Evolutionary conservation across 306 rosid species (phyloP).

Genomic region (Lagenaria siceraria): DNA sequence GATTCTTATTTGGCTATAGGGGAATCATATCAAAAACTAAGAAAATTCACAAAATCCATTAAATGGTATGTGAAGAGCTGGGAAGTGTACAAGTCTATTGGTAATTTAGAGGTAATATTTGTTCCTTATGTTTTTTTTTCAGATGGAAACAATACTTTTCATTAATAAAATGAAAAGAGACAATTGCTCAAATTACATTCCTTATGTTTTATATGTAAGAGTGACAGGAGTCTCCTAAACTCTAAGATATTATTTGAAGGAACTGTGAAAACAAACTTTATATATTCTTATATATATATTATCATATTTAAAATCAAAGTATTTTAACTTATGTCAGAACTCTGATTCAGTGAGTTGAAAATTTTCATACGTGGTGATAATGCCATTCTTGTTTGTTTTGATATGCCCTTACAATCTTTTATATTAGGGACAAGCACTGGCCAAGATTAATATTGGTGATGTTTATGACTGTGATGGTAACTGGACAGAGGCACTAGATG

Average conservation of each 20-base stretch:
- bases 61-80: conserved; percentile 80
- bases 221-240: not conserved
- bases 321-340: not conserved
- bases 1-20: conserved; percentile 64
- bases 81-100: conserved; percentile 52
- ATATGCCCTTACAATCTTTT: conserved; percentile 12
- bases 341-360: not conserved
- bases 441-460: conserved; percentile 57
- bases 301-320: not conserved
- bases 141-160: too few species aligned
- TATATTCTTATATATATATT: not conserved
- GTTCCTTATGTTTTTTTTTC: conserved; percentile 5
- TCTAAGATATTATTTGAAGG: not conserved
- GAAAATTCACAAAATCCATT: conserved; percentile 53
- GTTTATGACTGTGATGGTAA: conserved; percentile 60
- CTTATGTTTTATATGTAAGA: conserved; percentile 1
- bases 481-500: conserved; percentile 50
- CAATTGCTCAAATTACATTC: too few species aligned
- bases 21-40: conserved; percentile 68
- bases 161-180: too few species aligned
- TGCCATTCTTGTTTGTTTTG: conserved; percentile 6
- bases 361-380: not conserved
- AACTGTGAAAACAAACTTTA: not conserved
- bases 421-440: conserved; percentile 70
- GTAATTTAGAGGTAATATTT: conserved; percentile 63